Evolutionary conservation across 306 rosid genomes (phyloP).

Genomic region (Neltuma alba): DNA sequence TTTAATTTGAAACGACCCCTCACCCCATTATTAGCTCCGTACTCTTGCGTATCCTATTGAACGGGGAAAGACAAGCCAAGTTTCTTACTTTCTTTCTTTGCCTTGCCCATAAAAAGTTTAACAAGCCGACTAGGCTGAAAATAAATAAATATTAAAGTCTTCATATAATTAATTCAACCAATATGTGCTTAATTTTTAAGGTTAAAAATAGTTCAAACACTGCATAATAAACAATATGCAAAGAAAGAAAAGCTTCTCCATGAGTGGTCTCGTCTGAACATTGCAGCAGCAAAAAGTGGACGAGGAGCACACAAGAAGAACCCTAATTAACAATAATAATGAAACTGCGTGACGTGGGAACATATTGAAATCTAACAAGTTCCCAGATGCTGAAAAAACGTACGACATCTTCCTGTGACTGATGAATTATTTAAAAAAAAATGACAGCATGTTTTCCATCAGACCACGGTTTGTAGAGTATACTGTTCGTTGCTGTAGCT

Average conservation of each 20-base stretch:
- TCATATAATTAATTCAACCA: not conserved
- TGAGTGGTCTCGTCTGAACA: not conserved
- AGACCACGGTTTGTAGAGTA: slow-evolving; percentile 31
- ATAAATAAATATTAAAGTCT: too few relatives aligned
- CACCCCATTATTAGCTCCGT: not conserved
- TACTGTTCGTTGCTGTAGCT: slow-evolving; percentile 58
- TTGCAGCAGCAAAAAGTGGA: not conserved
- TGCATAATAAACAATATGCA: slow-evolving; percentile 5
- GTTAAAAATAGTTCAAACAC: not conserved
- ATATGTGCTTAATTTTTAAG: not conserved
- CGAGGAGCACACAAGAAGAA: not conserved
- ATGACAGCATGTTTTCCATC: slow-evolving; percentile 29
- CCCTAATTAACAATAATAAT: not conserved
- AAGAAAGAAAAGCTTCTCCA: not conserved
- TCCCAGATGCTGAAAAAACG: slow-evolving; percentile 32
- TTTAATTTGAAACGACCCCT: not conserved
- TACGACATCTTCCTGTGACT: slow-evolving; percentile 22
- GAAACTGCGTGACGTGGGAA: slow-evolving; percentile 16
- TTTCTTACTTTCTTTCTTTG: too few relatives aligned
- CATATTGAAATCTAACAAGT: slow-evolving; percentile 34
- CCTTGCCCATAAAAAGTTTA: not conserved
- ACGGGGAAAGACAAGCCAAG: not conserved
- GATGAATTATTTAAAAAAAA: slow-evolving; percentile 1
- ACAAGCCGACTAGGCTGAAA: not conserved
- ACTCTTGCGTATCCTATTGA: too few relatives aligned